Base-by-base conservation (phyloP, 441 rosid species). In the Syzygium malaccense region DNA sequence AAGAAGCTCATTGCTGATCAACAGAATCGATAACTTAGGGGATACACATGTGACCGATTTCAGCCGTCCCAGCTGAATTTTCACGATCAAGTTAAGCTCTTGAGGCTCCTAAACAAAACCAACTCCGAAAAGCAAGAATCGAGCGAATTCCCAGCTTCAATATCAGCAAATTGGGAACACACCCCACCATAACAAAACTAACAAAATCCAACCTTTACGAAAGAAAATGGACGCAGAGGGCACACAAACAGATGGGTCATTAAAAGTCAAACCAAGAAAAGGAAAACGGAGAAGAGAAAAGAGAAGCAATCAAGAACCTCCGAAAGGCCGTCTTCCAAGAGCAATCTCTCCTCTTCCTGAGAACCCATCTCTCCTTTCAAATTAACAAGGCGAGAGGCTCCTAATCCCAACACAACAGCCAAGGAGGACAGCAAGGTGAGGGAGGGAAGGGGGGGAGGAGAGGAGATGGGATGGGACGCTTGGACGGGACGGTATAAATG, bases 251-350 rank as follows among this genome's bases (percentile, higher is more conserved):
- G 33, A 84, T 75, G 45, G 80, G 49, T 25, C 20, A 56, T 83
- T 32, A 33, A 85, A 80, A 85, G 6, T 54, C 33, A 30, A 57
- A 23, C 28, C 8, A 79, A 32, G 41, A 8, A 86, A 71, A 9
- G 14, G 23, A 25, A 90, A 55, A 15, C 37, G 23, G 5, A 32
- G 5, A 32, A 30, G 12, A 28, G 23, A 8, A 15, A 2, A 58
- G 64, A 7, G 18, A 10, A 37, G 48, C 48, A 7, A 86, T 14
- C 8, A 14, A 85, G n/a, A 30, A 92, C 93, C 93, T 92, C 88
- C 8, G 85, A 18, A 30, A 71, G 87, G 56, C 94, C 93, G 55
- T 91, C 90, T 88, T 93, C 95, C 75, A 93, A 55, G 57, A 90
- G 92, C 79, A 89, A 41, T 30, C 87, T 87, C 32, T 88, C 91